These are phyloP conservation scores for Sphaceloma murrayae DNA, from an alignment of 2,329 filamentous ascomycete species.

Conservation along the genomic window DNA sequence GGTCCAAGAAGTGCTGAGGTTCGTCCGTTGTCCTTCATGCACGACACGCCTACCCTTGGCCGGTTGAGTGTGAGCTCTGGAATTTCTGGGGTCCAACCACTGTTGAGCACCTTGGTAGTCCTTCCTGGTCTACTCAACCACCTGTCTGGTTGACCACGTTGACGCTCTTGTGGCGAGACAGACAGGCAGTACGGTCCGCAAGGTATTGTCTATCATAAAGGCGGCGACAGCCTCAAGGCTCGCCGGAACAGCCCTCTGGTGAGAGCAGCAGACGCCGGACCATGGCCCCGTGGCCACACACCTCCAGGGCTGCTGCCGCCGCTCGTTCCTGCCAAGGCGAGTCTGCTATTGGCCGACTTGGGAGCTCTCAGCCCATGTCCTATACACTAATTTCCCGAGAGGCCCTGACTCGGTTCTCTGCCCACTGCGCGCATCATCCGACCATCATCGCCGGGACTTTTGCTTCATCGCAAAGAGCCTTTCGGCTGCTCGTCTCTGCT, in stretches of 20 bases:
- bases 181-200: too few species aligned
- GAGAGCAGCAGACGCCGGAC: too few species aligned
- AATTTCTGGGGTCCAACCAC: background rate
- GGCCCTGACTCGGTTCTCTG: slow-evolving; percentile 2
- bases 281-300: too few species aligned
- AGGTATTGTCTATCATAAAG: too few species aligned
- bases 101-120: background rate
- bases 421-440: background rate
- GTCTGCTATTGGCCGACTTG: slow-evolving; percentile 14
- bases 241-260: too few species aligned
- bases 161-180: too few species aligned
- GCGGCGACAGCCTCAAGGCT: too few species aligned
- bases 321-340: slow-evolving; percentile 13
- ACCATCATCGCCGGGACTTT: too few species aligned
- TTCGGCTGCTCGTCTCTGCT: too few species aligned
- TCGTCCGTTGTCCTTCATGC: background rate
- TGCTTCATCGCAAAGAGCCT: too few species aligned
- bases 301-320: too few species aligned
- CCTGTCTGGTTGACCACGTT: background rate
- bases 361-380: slow-evolving; percentile 7
- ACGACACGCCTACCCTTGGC: slow-evolving; percentile 1
- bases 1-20: slow-evolving; percentile 7
- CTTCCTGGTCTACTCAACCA: background rate
- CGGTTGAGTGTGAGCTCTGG: background rate
- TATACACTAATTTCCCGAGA: too few species aligned